These are phyloP conservation scores for Parasitella parasitica DNA, from an alignment of 371 early-diverging fungal species.

Conservation along the genomic window DNA sequence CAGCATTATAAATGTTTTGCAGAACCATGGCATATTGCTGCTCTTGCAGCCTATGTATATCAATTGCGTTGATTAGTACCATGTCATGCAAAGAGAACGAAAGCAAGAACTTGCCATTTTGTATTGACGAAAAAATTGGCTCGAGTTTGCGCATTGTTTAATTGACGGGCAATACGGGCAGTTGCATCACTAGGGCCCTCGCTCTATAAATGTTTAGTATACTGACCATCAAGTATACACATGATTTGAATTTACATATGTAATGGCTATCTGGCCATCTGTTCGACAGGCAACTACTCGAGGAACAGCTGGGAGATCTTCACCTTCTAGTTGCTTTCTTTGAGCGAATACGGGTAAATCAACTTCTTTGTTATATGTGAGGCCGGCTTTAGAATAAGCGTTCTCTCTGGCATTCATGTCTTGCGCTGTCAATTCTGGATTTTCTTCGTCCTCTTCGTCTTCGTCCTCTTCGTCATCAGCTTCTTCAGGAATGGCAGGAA, in stretches of 20 bases:
- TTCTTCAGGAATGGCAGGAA: not conserved
- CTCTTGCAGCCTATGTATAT: slow-evolving; percentile 30
- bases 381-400: not conserved
- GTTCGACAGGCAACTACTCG: slow-evolving; percentile 26
- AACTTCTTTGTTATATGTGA: not conserved
- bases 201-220: slow-evolving; percentile 30
- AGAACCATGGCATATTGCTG: slow-evolving; percentile 55
- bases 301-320: slow-evolving; percentile 9
- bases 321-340: not conserved
- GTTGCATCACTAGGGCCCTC: slow-evolving; percentile 67
- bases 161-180: slow-evolving; percentile 52
- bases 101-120: slow-evolving; percentile 43
- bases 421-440: not conserved
- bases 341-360: slow-evolving; percentile 15
- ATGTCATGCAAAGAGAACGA: not conserved
- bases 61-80: no score
- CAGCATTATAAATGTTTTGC: slow-evolving; percentile 53
- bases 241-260: slow-evolving; percentile 56
- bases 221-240: no score
- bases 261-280: slow-evolving; percentile 58
- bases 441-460: not conserved
- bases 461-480: not conserved
- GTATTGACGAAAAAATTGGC: slow-evolving; percentile 64
- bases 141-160: slow-evolving; percentile 51
- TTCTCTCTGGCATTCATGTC: not conserved